Base-by-base conservation (phyloP, 2,329 filamentous ascomycete species). In the Tolypocladium tundrense region DNA sequence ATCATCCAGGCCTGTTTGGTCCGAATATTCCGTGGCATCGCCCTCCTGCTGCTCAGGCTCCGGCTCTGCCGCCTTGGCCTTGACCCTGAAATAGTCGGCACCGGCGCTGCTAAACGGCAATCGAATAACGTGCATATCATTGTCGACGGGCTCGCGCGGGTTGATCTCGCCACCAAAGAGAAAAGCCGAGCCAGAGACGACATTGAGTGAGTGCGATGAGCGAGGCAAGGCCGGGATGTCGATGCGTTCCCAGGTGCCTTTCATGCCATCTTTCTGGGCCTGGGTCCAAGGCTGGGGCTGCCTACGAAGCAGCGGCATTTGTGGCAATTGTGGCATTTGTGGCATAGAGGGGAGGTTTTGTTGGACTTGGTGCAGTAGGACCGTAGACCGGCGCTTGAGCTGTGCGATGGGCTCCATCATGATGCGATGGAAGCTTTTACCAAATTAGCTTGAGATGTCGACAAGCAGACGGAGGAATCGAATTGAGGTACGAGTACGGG, bases 131-230 rank as follows among this genome's bases (percentile, higher is more conserved):
- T 91, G 86, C 69, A 94, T 79, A 63, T 85, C 78, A 67, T 90
- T 90, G 72, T 91, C 88, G 58, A 87, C 79, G 8, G 87, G 86
- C 66, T 88, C 75, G 53, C 85, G 79, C 3, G 87, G 80, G 52
- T 77, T 73, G 58, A 86, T 72, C 70, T 94, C 90, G 63, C 90
- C 91, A 60, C 91, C 90, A 67, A 91, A 95, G 65, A 95, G 78
- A 70, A 84, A 87, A 48, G 81, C 79, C 43, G 74, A 74, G 33
- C 78, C 74, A 40, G 74, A 74, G 53, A 86, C 69, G 52, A 87
- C 79, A 50, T 88, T 80, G 63, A 91, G 69, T 3, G 83, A 81
- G 67, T 94, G 90, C 0, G 89, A 91, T 1, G 90, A 93, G 57
- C 89, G 85, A 43, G 84, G 83, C 9, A 91, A 77, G 1, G 76